Base-by-base conservation (phyloP, 768 basidiomycete genomes). In the Mrakia hoshinonis region DNA sequence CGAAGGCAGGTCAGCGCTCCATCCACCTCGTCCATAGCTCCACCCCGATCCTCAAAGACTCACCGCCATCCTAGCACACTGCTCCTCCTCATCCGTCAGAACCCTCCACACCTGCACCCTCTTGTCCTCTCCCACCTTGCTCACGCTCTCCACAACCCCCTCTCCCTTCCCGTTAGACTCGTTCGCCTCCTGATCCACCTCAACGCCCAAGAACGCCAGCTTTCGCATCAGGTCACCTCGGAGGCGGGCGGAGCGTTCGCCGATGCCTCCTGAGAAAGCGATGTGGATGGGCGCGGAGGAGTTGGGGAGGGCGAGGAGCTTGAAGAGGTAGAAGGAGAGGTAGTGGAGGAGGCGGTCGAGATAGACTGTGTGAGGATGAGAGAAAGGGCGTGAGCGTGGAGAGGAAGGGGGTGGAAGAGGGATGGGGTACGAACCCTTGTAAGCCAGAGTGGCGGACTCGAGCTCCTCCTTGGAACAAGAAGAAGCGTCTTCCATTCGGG, bases 241-340 rank as follows among this genome's bases (percentile, higher is more conserved):
- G 67, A 97, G 79, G 74, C 85, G 82, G 22, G 79, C 81, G 72
- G 87, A 85, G 74, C 83, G 83, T 79, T 96, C 93, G 0, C 93
- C 93, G 66, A 96, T 91, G 0, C 92, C 92, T 3, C 92, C 92
- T 0, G 89, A 84, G 77, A 94, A 92, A 15, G 93, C 89, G 51
- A 94, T 76, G 46, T 65, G 46, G 13, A 92, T 84, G 31, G 82
- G 72, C 22, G 69, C 64, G 13, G 20, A 85, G 85, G 39, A 39
- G 10, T 76, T 68, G 10, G 66, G 13, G 26, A 82, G 82, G 12
- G 76, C 60, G 39, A 78, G 74, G 29, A 92, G 84, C 77, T 89
- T 88, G 75, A 91, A 81, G 75, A 87, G 85, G 78, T 91, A 92
- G 60, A 86, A 83, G 7, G 88, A 91, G 58, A 91, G 78, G 74